phyloP scores from a whole-genome alignment of 495 filamentous ascomycete species.

The Penicillium daleae region DNA sequence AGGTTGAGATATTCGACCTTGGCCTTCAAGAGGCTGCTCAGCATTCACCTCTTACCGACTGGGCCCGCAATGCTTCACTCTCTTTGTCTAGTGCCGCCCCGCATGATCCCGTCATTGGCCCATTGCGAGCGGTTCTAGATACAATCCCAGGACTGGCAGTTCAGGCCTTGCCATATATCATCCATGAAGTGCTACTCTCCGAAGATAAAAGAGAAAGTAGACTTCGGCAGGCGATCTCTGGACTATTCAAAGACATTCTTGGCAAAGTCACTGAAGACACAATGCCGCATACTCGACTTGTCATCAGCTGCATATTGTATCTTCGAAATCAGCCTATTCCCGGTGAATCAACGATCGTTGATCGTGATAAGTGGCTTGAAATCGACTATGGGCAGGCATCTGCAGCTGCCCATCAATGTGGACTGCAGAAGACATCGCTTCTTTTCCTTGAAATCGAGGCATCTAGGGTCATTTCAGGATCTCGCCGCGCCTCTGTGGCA shows the following conservation, averaged over 20 bases:
- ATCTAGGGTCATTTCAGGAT: constrained; percentile 56
- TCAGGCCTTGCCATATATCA: constrained; percentile 73
- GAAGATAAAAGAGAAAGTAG: constrained; percentile 43
- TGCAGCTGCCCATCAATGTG: constrained; percentile 75
- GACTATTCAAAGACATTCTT: constrained; percentile 44
- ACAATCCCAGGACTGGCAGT: constrained; percentile 69
- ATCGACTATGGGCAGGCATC: constrained; percentile 75
- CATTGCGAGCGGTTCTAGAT: constrained; percentile 63
- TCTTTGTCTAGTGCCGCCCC: constrained; percentile 62
- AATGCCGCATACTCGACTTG: constrained; percentile 56
- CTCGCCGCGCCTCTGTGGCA: constrained; percentile 67
- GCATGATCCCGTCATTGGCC: constrained; percentile 66
- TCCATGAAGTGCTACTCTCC: constrained; percentile 72
- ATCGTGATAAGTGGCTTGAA: constrained; percentile 84
- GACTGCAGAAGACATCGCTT: constrained; percentile 84
- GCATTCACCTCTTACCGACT: constrained; percentile 42
- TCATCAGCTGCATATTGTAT: constrained; percentile 85
- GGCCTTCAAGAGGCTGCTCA: constrained; percentile 14
- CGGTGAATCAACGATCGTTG: constrained; percentile 72
- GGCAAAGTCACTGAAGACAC: constrained; percentile 36
- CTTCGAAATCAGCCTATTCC: constrained; percentile 79
- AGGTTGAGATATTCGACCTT: constrained; percentile 22
- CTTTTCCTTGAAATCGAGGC: constrained; percentile 77
- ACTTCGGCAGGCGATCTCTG: constrained; percentile 46
- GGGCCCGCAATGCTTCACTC: constrained; percentile 67